Evolutionary conservation across 2,329 filamentous ascomycete species (phyloP).

Genomic region (Claviceps monticola): DNA sequence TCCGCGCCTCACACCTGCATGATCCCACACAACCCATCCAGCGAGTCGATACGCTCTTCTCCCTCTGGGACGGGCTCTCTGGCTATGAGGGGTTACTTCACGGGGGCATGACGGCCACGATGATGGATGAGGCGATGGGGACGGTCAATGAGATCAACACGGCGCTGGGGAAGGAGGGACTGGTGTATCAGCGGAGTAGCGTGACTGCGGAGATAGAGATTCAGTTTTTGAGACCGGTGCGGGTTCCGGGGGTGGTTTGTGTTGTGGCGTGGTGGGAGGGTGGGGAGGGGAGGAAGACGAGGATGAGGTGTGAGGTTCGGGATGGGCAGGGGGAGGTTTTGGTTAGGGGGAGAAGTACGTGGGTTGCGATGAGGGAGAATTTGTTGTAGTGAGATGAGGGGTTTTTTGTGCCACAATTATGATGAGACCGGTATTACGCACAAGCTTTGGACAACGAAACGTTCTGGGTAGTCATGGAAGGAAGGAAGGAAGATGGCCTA

Average conservation of each 20-base stretch:
- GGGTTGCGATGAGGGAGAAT: constrained; percentile 19
- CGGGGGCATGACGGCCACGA: constrained; percentile 21
- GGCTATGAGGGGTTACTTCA: constrained; percentile 21
- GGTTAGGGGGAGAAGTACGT: constrained; percentile 18
- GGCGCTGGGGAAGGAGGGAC: constrained; percentile 17
- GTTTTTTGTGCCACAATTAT: too few species aligned
- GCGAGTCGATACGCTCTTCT: constrained; percentile 17
- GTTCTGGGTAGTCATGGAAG: too few species aligned
- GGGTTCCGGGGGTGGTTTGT: constrained; percentile 16
- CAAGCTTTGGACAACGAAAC: too few species aligned
- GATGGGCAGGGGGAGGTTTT: constrained; percentile 17
- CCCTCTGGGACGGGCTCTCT: constrained; percentile 19
- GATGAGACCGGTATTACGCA: too few species aligned
- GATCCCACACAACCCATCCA: constrained; percentile 15
- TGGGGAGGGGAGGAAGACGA: constrained; percentile 20
- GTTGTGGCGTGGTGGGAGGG: constrained; percentile 19
- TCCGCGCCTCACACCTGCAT: constrained; percentile 13
- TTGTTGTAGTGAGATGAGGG: constrained; percentile 11
- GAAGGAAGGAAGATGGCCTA: too few species aligned
- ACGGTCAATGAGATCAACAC: constrained; percentile 22
- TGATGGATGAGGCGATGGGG: constrained; percentile 25
- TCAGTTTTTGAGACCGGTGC: constrained; percentile 20
- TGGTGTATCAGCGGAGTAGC: constrained; percentile 14
- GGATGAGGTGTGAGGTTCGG: constrained; percentile 16
- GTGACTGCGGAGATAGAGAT: constrained; percentile 23